These are phyloP conservation scores for Podaxis rugospora DNA, from an alignment of 768 basidiomycete genomes.

Conservation along the genomic window DNA sequence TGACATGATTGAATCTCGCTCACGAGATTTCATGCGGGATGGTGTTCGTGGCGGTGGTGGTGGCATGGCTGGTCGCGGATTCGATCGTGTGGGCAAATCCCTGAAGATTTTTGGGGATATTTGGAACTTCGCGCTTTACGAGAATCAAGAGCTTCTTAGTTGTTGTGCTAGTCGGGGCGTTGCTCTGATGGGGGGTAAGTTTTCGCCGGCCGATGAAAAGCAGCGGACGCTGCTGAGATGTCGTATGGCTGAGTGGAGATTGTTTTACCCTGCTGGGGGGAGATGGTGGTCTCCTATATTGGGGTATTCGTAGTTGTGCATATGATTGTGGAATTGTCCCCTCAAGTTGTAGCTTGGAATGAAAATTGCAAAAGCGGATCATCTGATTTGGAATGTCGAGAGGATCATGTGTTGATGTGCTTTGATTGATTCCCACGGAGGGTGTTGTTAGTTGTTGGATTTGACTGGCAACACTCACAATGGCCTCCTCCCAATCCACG, in stretches of 20 bases:
- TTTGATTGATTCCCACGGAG: background rate
- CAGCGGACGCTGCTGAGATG: background rate
- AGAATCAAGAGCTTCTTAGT: background rate
- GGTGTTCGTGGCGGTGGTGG: background rate
- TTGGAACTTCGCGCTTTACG: background rate
- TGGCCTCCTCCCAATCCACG: background rate
- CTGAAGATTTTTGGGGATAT: background rate
- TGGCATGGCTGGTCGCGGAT: background rate
- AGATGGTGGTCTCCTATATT: background rate
- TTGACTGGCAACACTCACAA: background rate
- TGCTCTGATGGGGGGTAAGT: background rate
- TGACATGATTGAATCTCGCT: background rate
- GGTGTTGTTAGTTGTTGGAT: background rate
- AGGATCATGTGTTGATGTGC: background rate
- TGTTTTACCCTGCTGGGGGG: background rate
- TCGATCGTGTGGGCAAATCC: no score
- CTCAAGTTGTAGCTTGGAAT: no score
- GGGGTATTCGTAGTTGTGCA: no score
- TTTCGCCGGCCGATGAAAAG: background rate
- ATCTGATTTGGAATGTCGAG: background rate
- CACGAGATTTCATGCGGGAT: background rate
- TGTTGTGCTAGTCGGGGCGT: background rate
- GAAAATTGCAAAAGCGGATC: background rate
- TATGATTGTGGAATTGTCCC: no score
- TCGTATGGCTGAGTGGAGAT: background rate